These are phyloP conservation scores for Isoetes taiwanensis DNA, from an alignment of 75 land plant species.

Conservation along the genomic window DNA sequence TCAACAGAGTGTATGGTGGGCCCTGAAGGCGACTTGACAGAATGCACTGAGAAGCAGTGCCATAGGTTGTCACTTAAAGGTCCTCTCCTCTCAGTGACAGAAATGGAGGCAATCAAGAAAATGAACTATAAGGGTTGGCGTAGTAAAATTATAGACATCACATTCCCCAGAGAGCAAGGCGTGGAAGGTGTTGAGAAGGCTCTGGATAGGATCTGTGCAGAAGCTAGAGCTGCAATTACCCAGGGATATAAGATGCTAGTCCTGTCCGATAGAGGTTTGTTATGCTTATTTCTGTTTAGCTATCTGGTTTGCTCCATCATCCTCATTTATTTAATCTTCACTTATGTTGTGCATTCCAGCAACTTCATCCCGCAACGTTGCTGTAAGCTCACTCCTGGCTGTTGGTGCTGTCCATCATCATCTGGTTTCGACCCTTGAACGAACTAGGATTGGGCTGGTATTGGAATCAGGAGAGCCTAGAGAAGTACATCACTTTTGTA, in stretches of 20 bases:
- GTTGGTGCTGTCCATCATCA: conserved; percentile 98
- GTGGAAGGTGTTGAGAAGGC: conserved; percentile 78
- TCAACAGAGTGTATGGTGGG: conserved; percentile 99
- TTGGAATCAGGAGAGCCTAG: conserved; percentile 97
- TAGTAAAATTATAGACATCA: conserved; percentile 85
- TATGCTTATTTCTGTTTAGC: neutral
- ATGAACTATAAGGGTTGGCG: conserved; percentile 86
- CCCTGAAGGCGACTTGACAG: conserved; percentile 96
- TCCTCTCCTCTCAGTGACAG: conserved; percentile 69
- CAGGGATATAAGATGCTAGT: conserved; percentile 75
- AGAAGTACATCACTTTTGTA: conserved; percentile 99
- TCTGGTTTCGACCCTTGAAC: conserved; percentile 77
- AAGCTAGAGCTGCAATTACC: conserved; percentile 66
- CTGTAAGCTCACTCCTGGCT: conserved; percentile 90
- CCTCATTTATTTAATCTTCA: neutral
- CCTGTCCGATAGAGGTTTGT: conserved; percentile 87
- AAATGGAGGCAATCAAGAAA: conserved; percentile 89
- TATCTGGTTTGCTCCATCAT: neutral
- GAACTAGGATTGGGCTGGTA: conserved; percentile 72
- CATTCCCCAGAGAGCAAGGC: conserved; percentile 56
- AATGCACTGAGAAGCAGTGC: conserved; percentile 87
- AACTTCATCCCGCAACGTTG: conserved; percentile 70
- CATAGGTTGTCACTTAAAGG: conserved; percentile 77
- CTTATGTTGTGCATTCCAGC: conserved; percentile 26
- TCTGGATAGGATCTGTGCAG: conserved; percentile 77